Evolutionary conservation across 2,329 filamentous ascomycete species (phyloP).

Genomic region (Xylaria sp.): DNA sequence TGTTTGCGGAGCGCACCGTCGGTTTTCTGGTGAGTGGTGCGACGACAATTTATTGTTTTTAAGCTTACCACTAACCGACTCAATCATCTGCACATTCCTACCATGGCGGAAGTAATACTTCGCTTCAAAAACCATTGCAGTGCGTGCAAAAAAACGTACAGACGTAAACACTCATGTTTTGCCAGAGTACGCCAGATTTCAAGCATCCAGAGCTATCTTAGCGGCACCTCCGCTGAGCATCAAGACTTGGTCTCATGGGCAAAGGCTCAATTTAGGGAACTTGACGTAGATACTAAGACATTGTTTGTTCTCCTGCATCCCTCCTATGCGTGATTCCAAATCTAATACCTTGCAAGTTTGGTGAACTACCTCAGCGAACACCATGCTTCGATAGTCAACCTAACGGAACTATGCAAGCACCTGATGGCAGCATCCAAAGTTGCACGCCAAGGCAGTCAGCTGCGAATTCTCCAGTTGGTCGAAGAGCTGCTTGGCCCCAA

Average conservation of each 20-base stretch:
- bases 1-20: conserved; percentile 2
- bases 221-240: not conserved
- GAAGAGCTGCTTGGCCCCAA: not conserved
- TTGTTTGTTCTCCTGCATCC: conserved; percentile 1
- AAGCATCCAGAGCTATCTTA: conserved; percentile 1
- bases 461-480: not conserved
- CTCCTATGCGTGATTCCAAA: not conserved
- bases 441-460: not conserved
- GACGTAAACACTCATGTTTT: conserved; percentile 3
- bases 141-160: conserved; percentile 3
- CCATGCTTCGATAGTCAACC: not conserved
- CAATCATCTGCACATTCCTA: not conserved
- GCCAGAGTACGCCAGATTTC: not conserved
- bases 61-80: not conserved
- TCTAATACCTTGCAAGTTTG: conserved; percentile 1
- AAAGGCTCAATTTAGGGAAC: not conserved
- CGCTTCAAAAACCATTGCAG: conserved; percentile 5
- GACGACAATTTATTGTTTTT: conserved; percentile 4
- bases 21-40: not conserved
- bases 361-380: not conserved
- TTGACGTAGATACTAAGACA: not conserved
- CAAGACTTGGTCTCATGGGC: not conserved
- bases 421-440: not conserved
- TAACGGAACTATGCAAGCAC: conserved; percentile 4
- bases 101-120: conserved; percentile 3